phyloP scores from a whole-genome alignment of 2,329 filamentous ascomycete genomes.

The Penicillium frequentans region DNA sequence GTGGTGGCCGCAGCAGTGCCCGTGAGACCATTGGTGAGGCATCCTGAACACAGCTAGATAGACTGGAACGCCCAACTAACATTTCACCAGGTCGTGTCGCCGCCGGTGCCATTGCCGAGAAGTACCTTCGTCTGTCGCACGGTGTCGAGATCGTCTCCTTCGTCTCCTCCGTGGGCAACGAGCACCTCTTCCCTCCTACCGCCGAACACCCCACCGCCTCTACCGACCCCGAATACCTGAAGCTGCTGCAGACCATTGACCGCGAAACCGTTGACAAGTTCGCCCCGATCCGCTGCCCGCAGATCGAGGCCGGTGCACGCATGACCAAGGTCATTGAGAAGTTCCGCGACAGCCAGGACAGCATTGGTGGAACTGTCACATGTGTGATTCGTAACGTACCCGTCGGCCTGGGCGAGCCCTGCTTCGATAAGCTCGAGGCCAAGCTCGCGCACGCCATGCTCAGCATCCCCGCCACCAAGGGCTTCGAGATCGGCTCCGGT shows the following conservation, averaged over 20 bases:
- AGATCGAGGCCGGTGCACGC: slow-evolving; percentile 60
- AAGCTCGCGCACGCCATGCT: slow-evolving; percentile 91
- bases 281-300: slow-evolving; percentile 84
- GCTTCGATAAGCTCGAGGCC: slow-evolving; percentile 94
- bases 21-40: slow-evolving; percentile 81
- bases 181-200: slow-evolving; percentile 74
- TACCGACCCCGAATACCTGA: slow-evolving; percentile 76
- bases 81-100: slow-evolving; percentile 67
- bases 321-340: slow-evolving; percentile 81
- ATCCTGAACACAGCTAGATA: background rate
- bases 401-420: slow-evolving; percentile 84
- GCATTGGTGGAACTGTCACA: slow-evolving; percentile 91
- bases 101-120: slow-evolving; percentile 88
- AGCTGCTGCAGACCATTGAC: slow-evolving; percentile 69
- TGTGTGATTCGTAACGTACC: slow-evolving; percentile 89
- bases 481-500: slow-evolving; percentile 91
- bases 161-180: slow-evolving; percentile 77
- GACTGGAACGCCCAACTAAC: background rate
- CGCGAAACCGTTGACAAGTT: slow-evolving; percentile 77
- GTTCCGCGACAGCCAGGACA: slow-evolving; percentile 77
- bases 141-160: slow-evolving; percentile 91
- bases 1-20: slow-evolving; percentile 88
- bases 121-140: slow-evolving; percentile 79
- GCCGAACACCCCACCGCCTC: slow-evolving; percentile 66
- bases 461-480: slow-evolving; percentile 91